Evolutionary conservation across 768 basidiomycete species (phyloP), one percentile per base, ranked within the genome.

Genomic region (Russula ochroleuca): DNA sequence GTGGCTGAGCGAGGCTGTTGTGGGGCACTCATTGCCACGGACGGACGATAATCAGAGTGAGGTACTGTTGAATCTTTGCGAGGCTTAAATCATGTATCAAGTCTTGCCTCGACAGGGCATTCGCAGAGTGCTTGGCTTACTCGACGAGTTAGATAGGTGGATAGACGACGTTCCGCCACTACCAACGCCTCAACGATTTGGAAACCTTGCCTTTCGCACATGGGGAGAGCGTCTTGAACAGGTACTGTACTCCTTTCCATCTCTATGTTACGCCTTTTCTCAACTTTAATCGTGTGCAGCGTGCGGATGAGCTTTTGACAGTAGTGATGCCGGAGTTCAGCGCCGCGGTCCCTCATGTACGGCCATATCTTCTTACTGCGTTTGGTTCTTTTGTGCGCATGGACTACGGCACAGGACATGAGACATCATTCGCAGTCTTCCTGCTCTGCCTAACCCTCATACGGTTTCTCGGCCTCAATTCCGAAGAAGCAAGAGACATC

Each of bases 391-490:
- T 92, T 70, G 81, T 83, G 14, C 84, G 97, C 59, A 85, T 98
- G 77, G 97, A 99, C 78, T 98, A 98, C 72, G 96, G 97, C 1
- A 94, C 92, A 4, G 97, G 97, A 1, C 97, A 99, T 70, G 97
- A 98, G 77, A 82, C 92, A 0, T 87, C 90, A 0, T 98, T 97
- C 71, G 84, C 83, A 8, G 76, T 95, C 19, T 89, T 92, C 64
- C 79, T 98, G 9, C 78, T 90, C 14, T 83, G 81, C 65, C 79
- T 93, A 59, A 79, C 84, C n/a, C 83, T 92, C 41, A 73, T 86
- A 35, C 82, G 90, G 8, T 83, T 88, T 69, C 78, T 88, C 58
- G 71, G 82, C 28, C 84, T 87, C 1, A 73, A 75, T 11, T 77
- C 79, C 1, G 77, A 80, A 14, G 83, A 91, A 70, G 90, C 92